Conservation (phyloP, 2,329 filamentous ascomycete genomes). For the Tolypocladium paradoxum region DNA sequence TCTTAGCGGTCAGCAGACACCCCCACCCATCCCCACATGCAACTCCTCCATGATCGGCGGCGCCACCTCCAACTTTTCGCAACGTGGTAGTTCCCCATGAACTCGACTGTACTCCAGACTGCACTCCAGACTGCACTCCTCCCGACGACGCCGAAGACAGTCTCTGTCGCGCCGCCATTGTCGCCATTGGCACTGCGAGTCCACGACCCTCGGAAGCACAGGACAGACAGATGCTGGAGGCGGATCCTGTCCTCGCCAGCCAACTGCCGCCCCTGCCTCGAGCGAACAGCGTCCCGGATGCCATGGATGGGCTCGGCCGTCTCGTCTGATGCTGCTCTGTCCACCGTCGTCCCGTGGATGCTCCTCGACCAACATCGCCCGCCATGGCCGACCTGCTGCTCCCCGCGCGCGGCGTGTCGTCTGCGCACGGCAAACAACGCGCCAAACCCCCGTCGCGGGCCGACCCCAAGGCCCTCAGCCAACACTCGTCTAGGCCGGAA, state of each 20-base stretch:
- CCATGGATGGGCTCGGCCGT: neutral
- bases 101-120: neutral
- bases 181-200: too few species aligned
- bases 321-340: neutral
- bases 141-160: neutral
- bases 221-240: neutral
- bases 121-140: too few species aligned
- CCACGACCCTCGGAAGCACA: neutral
- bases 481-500: neutral
- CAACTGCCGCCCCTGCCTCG: too few species aligned
- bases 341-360: neutral
- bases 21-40: too few species aligned
- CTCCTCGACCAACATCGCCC: neutral
- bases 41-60: too few species aligned
- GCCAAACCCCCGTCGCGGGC: slow-evolving; percentile 7
- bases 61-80: neutral
- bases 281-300: neutral
- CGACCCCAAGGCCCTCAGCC: slow-evolving; percentile 7
- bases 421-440: slow-evolving; percentile 10
- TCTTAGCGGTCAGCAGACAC: neutral
- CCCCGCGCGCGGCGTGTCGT: slow-evolving; percentile 11
- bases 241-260: neutral
- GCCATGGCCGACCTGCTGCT: slow-evolving; percentile 18
- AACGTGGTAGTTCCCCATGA: too few species aligned
- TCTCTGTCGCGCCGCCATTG: neutral